Evolutionary conservation across 2,329 filamentous ascomycete species (phyloP).

Genomic region (Lomentospora prolificans): DNA sequence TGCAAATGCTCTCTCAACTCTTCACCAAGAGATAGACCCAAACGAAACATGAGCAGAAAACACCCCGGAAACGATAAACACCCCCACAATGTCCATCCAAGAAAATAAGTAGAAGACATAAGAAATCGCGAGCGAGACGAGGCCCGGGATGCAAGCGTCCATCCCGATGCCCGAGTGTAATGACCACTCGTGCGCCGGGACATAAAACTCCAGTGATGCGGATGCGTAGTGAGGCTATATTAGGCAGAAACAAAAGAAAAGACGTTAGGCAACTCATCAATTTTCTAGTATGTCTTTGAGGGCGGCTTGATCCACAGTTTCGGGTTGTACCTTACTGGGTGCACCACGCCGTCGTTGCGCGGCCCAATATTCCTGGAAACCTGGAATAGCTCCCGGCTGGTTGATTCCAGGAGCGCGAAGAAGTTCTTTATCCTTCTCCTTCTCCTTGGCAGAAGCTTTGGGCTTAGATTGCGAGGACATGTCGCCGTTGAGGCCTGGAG

Average conservation of each 20-base stretch:
- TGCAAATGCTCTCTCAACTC: background rate
- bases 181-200: background rate
- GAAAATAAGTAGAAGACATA: background rate
- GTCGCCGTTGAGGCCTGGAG: background rate
- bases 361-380: conserved; percentile 51
- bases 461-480: background rate
- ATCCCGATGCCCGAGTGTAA: background rate
- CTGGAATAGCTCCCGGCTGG: conserved; percentile 63
- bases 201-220: background rate
- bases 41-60: background rate
- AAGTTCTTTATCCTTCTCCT: conserved; percentile 15
- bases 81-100: background rate
- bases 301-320: conserved; percentile 48
- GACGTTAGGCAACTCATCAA: conserved; percentile 6
- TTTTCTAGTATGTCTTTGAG: conserved; percentile 48
- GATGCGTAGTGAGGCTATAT: background rate
- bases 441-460: background rate
- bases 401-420: conserved; percentile 64
- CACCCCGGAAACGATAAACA: background rate
- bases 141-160: background rate
- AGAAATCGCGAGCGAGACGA: background rate
- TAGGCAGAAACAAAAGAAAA: conserved; percentile 1
- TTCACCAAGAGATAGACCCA: background rate
- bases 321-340: conserved; percentile 47
- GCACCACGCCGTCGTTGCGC: conserved; percentile 40